Evolutionary conservation across 306 rosid genomes (phyloP), one percentile per base, ranked within the genome.

Genomic region (Cucumis cinereus): DNA sequence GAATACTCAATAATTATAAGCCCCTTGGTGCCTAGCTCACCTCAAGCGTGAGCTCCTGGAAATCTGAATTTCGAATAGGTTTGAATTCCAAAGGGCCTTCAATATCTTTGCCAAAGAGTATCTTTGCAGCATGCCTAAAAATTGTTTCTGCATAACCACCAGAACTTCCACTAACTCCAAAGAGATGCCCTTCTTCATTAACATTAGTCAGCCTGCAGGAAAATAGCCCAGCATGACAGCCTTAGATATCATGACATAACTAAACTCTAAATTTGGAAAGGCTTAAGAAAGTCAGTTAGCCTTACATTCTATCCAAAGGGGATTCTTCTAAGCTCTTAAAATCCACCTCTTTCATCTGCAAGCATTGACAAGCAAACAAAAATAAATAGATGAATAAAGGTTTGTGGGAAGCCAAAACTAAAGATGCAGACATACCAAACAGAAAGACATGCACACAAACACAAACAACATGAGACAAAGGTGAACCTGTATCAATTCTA

Each of bases 71-170:
- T 84, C 80, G 80, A 41, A 90, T 85, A 60, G 80, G 85, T 82
- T 70, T 94, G 70, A 91, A 91, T 75, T 82, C 89, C 79, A 91
- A 81, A 76, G 97, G 93, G 74, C 88, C 97, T 78, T 85, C 86
- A 45, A 89, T 82, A 71, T 85, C 88, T 83, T 81, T 90, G 78
- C 93, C 97, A 81, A 90, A 91, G 30, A 94, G 85, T 68, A 79
- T 61, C 86, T 90, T 89, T 15, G 95, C 94, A 67, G 93, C 96
- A 82, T 87, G 80, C 76, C 87, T 84, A 74, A 91, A 94, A 56
- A 94, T 81, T 59, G 93, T 90, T 90, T 90, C 95, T 4, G 92
- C 97, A 84, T 94, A 94, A 77, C 97, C 97, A 57, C 98, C 96
- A 64, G 95, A 91, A 86, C 96, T 86, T 84, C 98, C 98, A 23